Base-by-base conservation (phyloP, 192 early-diverging fungal genomes). In the Coemansia umbellata region DNA sequence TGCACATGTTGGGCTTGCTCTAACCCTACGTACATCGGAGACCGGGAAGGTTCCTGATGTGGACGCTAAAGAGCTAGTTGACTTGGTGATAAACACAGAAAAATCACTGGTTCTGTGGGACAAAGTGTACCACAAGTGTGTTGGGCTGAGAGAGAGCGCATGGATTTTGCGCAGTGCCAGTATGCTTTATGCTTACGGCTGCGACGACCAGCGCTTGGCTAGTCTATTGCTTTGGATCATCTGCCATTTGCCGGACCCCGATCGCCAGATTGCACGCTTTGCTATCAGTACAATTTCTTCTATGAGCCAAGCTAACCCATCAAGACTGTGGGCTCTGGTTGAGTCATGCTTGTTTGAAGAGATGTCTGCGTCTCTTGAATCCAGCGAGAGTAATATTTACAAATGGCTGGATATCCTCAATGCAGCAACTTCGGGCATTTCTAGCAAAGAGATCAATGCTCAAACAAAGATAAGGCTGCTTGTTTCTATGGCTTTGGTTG, bases 91-190 rank as follows among this genome's bases (percentile, higher is more conserved):
- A 21, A 57, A 55, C 5, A 64, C 81, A 14, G 83, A 87, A 48
- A 86, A 84, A 44, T 89, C 90, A 5, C 87, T 88, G 41, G 73
- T 91, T 9, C 64, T 93, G 32, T 88, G 86, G 81, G 91, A 94
- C 47, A 90, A 89, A 64, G 84, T 85, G 26, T 94, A 86, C 52
- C 80, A 79, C 44, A 91, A 91, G 62, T 78, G 87, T 30, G 63
- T 81, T 3, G 64, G 57, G 13, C 58, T 77, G 3, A 72, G 80
- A 14, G 90, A 91, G 58, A 80, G 81, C 27, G 67, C 64, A 8
- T 89, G 91, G 84, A 66, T 87, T 26, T 74, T 83, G 28, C 86
- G 87, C 47, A 63, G 85, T 23, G 63, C 84, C 21, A 69, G 79
- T 44, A 33, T 43, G 31, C 56, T 77, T 19, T 77, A 61, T 52